A percentile compares a stretch with the other conserved stretches of the same genome.
Conservation (phyloP, 1,139 yeast species). For the Yamadazyma aaseri region DNA sequence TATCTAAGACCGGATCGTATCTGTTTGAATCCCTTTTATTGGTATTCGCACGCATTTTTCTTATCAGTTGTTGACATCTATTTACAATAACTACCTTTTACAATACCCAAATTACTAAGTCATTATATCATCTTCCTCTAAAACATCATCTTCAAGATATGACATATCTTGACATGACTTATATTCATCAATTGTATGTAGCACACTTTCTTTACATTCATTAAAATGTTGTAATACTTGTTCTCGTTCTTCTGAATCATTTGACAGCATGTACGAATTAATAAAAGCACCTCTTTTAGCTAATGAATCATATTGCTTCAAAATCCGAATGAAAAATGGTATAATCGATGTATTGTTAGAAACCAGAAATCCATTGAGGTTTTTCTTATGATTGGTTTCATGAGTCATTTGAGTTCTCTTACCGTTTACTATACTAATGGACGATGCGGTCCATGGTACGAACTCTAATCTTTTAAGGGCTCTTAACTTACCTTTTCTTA, state of each 20-base stretch:
- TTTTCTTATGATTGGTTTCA: constrained; percentile 18
- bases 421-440: constrained; percentile 78
- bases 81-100: too few relatives aligned
- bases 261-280: constrained; percentile 65
- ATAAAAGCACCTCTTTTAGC: constrained; percentile 82
- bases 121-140: constrained; percentile 7
- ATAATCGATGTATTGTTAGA: constrained; percentile 76
- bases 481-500: constrained; percentile 75
- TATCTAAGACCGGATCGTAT: too few relatives aligned
- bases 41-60: too few relatives aligned
- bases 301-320: constrained; percentile 76
- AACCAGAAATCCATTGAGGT: constrained; percentile 72
- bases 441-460: constrained; percentile 85
- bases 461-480: constrained; percentile 78
- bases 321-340: constrained; percentile 61
- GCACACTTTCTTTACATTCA: constrained; percentile 74
- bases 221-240: constrained; percentile 71
- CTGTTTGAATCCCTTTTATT: too few relatives aligned
- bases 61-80: too few relatives aligned
- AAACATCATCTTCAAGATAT: constrained; percentile 49
- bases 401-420: constrained; percentile 19
- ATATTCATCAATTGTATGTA: constrained; percentile 72
- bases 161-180: constrained; percentile 52
- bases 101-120: too few relatives aligned
- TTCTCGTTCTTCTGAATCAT: constrained; percentile 41